Conservation (phyloP, 2,329 filamentous ascomycete genomes). For the Colletotrichum sp. region DNA sequence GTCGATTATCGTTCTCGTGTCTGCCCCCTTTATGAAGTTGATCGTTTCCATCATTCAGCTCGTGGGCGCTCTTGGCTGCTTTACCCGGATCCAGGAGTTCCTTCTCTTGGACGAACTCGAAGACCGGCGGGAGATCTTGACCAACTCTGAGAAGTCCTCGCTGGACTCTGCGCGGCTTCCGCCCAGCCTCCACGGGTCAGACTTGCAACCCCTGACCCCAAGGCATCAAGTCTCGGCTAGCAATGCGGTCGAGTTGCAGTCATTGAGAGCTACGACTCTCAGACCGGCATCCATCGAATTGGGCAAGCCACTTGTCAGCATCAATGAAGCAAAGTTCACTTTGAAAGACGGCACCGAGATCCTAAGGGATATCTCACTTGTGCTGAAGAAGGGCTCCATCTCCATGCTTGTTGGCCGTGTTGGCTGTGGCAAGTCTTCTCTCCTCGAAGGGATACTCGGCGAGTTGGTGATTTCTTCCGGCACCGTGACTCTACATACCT, state of each 20-base stretch:
- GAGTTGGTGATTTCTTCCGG: slow-evolving; percentile 33
- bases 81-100: slow-evolving; percentile 37
- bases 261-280: not conserved
- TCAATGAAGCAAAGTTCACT: slow-evolving; percentile 20
- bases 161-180: not conserved
- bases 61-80: slow-evolving; percentile 35
- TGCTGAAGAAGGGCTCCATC: slow-evolving; percentile 23
- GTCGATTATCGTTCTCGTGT: slow-evolving; percentile 38
- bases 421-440: slow-evolving; percentile 48
- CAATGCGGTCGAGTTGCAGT: not conserved
- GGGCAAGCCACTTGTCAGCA: not conserved
- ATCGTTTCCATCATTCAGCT: slow-evolving; percentile 38
- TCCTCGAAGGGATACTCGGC: slow-evolving; percentile 43
- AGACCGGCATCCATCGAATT: not conserved
- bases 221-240: not conserved
- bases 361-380: slow-evolving; percentile 29
- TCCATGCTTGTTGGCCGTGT: slow-evolving; percentile 46
- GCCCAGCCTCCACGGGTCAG: not conserved
- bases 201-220: slow-evolving; percentile 19
- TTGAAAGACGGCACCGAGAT: slow-evolving; percentile 21
- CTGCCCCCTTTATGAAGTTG: slow-evolving; percentile 35
- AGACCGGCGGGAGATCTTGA: slow-evolving; percentile 17
- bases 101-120: slow-evolving; percentile 30
- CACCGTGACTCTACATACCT: slow-evolving; percentile 7
- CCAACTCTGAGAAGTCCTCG: not conserved